Percentiles rank a stretch among this genome's conserved stretches.
phyloP scores from a whole-genome alignment of 164 flowering plant species.

The Vitis riparia region DNA sequence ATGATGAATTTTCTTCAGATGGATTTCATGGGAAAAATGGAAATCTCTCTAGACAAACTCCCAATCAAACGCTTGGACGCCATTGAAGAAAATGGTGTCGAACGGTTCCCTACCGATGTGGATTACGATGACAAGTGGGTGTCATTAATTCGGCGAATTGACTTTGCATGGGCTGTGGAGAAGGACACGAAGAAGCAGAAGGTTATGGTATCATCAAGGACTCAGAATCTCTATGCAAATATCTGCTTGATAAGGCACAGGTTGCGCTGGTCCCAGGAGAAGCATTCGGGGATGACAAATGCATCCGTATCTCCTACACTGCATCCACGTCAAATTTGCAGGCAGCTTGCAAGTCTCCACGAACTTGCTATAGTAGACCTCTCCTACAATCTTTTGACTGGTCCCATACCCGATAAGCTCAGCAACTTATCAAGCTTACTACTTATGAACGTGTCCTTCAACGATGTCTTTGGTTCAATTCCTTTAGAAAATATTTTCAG shows the following conservation, averaged over 20 bases:
- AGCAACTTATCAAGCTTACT: constrained; percentile 48
- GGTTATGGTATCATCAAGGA: constrained; percentile 75
- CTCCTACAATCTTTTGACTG: constrained; percentile 61
- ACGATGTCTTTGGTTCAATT: constrained; percentile 70
- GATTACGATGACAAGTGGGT: no score
- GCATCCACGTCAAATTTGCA: constrained; percentile 71
- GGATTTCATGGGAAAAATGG: no score
- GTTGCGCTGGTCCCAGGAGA: constrained; percentile 96
- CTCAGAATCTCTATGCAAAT: constrained; percentile 85
- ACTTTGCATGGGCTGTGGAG: no score
- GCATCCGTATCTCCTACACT: constrained; percentile 91
- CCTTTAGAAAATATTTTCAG: constrained; percentile 49
- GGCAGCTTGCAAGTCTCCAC: constrained; percentile 52
- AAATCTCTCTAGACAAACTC: no score
- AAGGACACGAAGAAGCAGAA: constrained; percentile 36
- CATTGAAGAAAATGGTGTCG: no score
- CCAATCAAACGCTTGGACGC: no score
- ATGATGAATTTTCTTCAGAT: no score
- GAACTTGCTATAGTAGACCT: constrained; percentile 47
- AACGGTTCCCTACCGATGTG: no score
- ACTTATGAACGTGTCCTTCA: constrained; percentile 73
- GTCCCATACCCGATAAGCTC: constrained; percentile 54
- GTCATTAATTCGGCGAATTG: no score
- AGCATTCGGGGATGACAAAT: constrained; percentile 92
- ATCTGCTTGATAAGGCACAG: constrained; percentile 82